These are phyloP conservation scores for Hippophae tibetana DNA, from an alignment of 306 rosid genomes.

Conservation along the genomic window DNA sequence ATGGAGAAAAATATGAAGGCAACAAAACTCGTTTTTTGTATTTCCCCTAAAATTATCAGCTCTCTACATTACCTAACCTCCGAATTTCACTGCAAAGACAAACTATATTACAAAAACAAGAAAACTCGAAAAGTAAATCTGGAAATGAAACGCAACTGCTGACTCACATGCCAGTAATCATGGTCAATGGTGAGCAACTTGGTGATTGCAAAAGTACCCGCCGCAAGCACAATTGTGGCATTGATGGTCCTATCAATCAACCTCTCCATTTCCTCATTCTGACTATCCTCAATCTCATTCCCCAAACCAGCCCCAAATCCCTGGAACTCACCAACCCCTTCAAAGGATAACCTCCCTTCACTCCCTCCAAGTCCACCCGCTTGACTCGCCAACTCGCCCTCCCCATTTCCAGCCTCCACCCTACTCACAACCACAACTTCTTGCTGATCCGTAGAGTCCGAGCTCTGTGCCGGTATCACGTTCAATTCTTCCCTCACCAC, in stretches of 20 bases:
- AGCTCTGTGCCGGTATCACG: slow-evolving; percentile 53
- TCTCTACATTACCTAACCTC: not conserved
- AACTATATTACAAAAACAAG: not conserved
- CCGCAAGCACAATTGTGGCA: slow-evolving; percentile 68
- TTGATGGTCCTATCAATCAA: slow-evolving; percentile 67
- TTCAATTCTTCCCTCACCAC: slow-evolving; percentile 40
- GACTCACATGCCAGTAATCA: slow-evolving; percentile 95
- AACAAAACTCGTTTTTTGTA: not conserved
- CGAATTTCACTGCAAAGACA: not conserved
- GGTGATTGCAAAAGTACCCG: slow-evolving; percentile 72
- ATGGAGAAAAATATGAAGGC: too few species aligned
- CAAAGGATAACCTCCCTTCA: slow-evolving; percentile 58
- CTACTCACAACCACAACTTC: slow-evolving; percentile 52
- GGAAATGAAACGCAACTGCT: not conserved
- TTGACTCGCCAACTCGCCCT: slow-evolving; percentile 49
- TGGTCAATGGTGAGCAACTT: slow-evolving; percentile 82
- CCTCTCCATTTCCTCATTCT: slow-evolving; percentile 36
- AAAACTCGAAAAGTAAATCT: not conserved
- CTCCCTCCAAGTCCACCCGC: slow-evolving; percentile 53
- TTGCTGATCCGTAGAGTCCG: slow-evolving; percentile 49
- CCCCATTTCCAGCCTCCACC: slow-evolving; percentile 48
- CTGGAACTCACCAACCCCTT: slow-evolving; percentile 39
- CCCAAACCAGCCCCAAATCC: slow-evolving; percentile 48
- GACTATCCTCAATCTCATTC: slow-evolving; percentile 2
- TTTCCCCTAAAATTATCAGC: not conserved